Evolutionary conservation across 805 yeast genomes (phyloP).

Genomic region (Kuraishia molischiana): DNA sequence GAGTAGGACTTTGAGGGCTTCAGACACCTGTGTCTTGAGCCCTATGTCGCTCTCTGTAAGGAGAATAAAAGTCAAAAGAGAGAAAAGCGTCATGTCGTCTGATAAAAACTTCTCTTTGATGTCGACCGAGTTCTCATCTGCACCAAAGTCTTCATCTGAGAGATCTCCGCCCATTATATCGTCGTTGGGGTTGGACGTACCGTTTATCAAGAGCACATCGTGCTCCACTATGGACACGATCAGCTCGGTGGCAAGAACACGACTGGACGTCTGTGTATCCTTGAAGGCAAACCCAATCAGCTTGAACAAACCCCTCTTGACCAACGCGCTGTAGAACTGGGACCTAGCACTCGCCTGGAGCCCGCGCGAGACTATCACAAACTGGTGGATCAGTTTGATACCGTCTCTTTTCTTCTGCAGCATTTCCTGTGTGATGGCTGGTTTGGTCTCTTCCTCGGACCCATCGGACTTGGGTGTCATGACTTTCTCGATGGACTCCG

Average conservation of each 20-base stretch:
- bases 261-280: slow-evolving; percentile 33
- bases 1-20: slow-evolving; percentile 67
- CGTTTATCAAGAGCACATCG: slow-evolving; percentile 55
- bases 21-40: slow-evolving; percentile 71
- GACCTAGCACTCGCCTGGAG: slow-evolving; percentile 52
- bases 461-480: background rate
- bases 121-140: background rate
- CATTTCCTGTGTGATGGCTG: background rate
- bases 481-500: slow-evolving; percentile 2
- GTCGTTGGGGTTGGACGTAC: background rate
- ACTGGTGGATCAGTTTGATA: slow-evolving; percentile 70
- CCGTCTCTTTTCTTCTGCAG: slow-evolving; percentile 49
- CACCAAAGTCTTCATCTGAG: background rate
- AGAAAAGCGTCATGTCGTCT: slow-evolving; percentile 49
- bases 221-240: slow-evolving; percentile 77
- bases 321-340: slow-evolving; percentile 52
- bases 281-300: slow-evolving; percentile 65
- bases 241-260: slow-evolving; percentile 72
- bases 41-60: slow-evolving; percentile 60
- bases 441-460: background rate
- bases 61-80: slow-evolving; percentile 48
- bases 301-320: slow-evolving; percentile 59
- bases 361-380: slow-evolving; percentile 63
- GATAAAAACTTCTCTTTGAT: slow-evolving; percentile 16
- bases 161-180: background rate